Evolutionary conservation across 495 filamentous ascomycete genomes (phyloP).

Genomic region (Choiromyces venosus): DNA sequence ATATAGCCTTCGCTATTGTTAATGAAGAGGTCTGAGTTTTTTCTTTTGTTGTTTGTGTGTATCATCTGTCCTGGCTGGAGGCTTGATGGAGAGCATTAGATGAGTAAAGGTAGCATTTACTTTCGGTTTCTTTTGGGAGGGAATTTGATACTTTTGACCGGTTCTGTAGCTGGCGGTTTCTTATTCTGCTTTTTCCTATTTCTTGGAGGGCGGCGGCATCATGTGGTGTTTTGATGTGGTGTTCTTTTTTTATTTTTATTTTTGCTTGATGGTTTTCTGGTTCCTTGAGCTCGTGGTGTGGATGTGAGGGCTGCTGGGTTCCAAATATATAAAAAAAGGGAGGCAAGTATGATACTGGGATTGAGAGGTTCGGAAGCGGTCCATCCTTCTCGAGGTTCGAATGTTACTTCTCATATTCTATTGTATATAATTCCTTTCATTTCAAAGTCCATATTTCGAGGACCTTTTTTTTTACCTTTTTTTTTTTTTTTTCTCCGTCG

Average conservation of each 20-base stretch:
- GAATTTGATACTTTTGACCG: background rate
- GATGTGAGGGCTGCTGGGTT: background rate
- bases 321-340: background rate
- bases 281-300: background rate
- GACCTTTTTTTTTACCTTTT: background rate
- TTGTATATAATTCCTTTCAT: background rate
- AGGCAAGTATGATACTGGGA: background rate
- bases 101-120: background rate
- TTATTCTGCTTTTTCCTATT: background rate
- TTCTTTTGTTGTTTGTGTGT: background rate
- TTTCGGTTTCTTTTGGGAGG: background rate
- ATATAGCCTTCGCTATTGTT: background rate
- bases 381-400: background rate
- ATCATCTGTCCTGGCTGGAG: background rate
- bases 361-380: background rate
- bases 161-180: background rate
- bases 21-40: background rate
- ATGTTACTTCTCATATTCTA: background rate
- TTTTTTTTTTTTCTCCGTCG: background rate
- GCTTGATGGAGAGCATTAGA: background rate
- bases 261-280: background rate
- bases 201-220: background rate
- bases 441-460: background rate
- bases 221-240: background rate
- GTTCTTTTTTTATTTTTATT: background rate